Percentiles rank a stretch among this genome's conserved stretches.
Evolutionary conservation across 441 rosid species (phyloP).

Genomic region (Pelargonium myrrhifolium): DNA sequence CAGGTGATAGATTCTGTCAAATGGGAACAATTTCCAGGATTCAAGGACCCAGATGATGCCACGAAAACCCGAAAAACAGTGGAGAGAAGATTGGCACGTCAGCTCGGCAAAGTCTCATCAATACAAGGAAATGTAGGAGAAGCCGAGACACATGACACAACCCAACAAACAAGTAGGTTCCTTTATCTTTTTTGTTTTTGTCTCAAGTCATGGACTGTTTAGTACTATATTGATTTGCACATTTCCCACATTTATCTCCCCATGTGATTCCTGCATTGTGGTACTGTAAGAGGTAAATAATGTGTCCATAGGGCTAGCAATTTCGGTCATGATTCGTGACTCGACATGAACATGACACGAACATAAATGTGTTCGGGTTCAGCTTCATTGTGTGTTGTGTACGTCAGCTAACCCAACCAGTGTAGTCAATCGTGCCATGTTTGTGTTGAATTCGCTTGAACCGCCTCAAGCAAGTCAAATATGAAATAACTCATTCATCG

Average conservation of each 20-base stretch:
- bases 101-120: conserved; percentile 6
- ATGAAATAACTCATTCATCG: no score
- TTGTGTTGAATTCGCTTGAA: no score
- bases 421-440: no score
- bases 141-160: conserved; percentile 18
- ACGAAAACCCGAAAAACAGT: conserved; percentile 9
- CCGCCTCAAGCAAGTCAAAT: no score
- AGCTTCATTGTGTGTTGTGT: no score
- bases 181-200: neutral
- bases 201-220: conserved; percentile 1
- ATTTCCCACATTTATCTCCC: no score
- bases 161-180: neutral
- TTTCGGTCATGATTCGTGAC: no score
- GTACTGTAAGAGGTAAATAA: no score
- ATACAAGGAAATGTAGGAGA: conserved; percentile 17
- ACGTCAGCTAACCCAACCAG: no score
- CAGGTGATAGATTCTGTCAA: neutral
- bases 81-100: conserved; percentile 24
- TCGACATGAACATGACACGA: no score
- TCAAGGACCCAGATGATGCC: conserved; percentile 9
- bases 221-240: neutral
- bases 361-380: no score
- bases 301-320: no score
- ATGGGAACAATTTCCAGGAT: neutral
- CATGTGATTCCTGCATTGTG: conserved; percentile 1